Percentiles rank a stretch among this genome's conserved stretches.
These are phyloP conservation scores for Sugiyamaella lignohabitans DNA, from an alignment of 805 yeast species.

Conservation along the genomic window DNA sequence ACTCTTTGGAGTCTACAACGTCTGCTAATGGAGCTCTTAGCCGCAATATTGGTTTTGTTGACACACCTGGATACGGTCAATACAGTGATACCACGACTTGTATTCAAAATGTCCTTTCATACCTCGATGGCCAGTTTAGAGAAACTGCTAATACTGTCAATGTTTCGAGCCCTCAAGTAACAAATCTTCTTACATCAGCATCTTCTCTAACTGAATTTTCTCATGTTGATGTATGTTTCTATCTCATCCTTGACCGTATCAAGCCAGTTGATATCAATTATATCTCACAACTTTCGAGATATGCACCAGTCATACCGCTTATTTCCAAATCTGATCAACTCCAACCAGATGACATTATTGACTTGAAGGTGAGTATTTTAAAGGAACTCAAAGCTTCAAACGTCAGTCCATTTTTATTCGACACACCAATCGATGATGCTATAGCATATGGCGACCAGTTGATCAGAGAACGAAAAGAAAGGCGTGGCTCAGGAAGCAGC, in stretches of 20 bases:
- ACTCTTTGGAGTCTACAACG: constrained; percentile 12
- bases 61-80: constrained; percentile 20
- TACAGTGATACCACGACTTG: constrained; percentile 12
- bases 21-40: constrained; percentile 19
- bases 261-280: constrained; percentile 19
- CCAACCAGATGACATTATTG: constrained; percentile 8
- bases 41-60: constrained; percentile 23
- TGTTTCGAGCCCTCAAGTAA: constrained; percentile 17
- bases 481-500: neutral
- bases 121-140: constrained; percentile 21
- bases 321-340: constrained; percentile 20
- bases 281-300: constrained; percentile 16
- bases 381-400: constrained; percentile 14
- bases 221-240: constrained; percentile 24
- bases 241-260: constrained; percentile 15
- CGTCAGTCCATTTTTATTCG: constrained; percentile 22
- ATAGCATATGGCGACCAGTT: constrained; percentile 9
- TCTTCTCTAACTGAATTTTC: constrained; percentile 19
- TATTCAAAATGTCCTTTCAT: constrained; percentile 18
- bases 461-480: neutral
- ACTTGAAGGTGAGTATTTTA: constrained; percentile 15
- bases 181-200: constrained; percentile 18
- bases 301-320: constrained; percentile 22
- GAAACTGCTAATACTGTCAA: constrained; percentile 21
- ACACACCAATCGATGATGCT: constrained; percentile 16